Conservation (phyloP, 768 basidiomycete species). For the Mycena leptocephala region DNA sequence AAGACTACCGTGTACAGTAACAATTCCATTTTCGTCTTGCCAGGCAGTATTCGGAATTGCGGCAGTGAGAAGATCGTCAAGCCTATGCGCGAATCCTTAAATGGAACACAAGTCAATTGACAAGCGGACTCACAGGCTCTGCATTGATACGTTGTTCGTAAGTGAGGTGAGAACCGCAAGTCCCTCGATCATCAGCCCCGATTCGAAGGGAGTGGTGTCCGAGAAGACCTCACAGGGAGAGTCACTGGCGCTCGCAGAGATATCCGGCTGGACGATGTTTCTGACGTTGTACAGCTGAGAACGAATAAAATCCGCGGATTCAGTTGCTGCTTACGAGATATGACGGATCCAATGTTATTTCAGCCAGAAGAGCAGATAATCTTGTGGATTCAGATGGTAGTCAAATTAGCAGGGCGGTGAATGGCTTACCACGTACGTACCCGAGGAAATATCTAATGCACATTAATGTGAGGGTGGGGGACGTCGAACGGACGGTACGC, state of each 20-base stretch:
- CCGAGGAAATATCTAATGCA: slow-evolving; percentile 12
- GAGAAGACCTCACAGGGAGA: background rate
- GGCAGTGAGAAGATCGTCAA: background rate
- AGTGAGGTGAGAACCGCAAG: slow-evolving; percentile 3
- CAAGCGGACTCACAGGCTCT: background rate
- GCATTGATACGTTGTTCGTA: background rate
- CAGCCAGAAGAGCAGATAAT: slow-evolving; percentile 20
- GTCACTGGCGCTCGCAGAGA: background rate
- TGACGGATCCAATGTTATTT: slow-evolving; percentile 1
- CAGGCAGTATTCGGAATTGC: background rate
- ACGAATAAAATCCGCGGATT: slow-evolving; percentile 15
- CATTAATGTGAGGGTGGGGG: background rate
- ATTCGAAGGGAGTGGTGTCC: background rate
- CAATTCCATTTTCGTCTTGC: slow-evolving; percentile 9
- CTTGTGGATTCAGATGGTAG: background rate
- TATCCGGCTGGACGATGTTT: slow-evolving; percentile 4
- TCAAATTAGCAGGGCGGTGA: background rate
- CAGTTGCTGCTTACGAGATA: slow-evolving; percentile 21
- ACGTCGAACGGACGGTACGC: background rate
- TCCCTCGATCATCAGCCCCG: slow-evolving; percentile 19
- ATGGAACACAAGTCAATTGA: background rate
- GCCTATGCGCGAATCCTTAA: background rate
- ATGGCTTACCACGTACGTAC: background rate
- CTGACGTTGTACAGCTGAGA: slow-evolving; percentile 7
- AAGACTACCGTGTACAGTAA: background rate